Evolutionary conservation across 2,329 filamentous ascomycete species (phyloP).

Genomic region (Diplodia mutila): DNA sequence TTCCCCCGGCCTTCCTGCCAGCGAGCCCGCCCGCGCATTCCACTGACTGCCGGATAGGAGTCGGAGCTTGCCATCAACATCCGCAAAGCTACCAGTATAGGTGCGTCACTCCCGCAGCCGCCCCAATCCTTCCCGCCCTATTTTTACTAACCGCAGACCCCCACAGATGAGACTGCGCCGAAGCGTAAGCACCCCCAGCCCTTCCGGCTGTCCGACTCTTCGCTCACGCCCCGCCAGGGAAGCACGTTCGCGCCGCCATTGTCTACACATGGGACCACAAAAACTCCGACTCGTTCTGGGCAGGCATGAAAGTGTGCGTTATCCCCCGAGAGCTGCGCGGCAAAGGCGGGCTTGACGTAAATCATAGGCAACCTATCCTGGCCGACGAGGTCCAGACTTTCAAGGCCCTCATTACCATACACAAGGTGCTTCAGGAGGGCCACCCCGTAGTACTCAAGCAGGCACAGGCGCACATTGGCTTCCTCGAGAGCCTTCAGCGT

Average conservation of each 20-base stretch:
- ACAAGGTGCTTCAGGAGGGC: conserved; percentile 96
- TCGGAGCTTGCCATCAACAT: conserved; percentile 68
- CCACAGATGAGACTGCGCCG: conserved; percentile 66
- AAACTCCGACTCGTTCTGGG: conserved; percentile 92
- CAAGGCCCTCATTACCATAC: conserved; percentile 95
- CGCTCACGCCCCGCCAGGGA: conserved; percentile 57
- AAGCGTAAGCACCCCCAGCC: conserved; percentile 57
- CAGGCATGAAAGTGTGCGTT: conserved; percentile 90
- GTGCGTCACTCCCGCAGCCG: conserved; percentile 39
- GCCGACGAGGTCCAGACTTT: conserved; percentile 99
- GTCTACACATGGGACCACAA: conserved; percentile 99
- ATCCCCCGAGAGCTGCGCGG: conserved; percentile 8
- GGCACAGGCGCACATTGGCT: conserved; percentile 83
- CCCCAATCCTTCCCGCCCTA: conserved; percentile 2
- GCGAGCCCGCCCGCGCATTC: conserved; percentile 24
- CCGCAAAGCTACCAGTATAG: conserved; percentile 68
- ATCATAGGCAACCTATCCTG: conserved; percentile 83
- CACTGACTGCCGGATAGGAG: conserved; percentile 54
- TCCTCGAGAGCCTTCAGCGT: conserved; percentile 90
- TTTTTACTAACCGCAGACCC: conserved; percentile 28
- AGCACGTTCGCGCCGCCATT: conserved; percentile 97
- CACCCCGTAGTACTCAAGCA: conserved; percentile 87
- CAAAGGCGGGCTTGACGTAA: conserved; percentile 22
- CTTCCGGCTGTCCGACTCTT: conserved; percentile 19
- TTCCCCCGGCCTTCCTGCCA: neutral